Conservation (phyloP, 345 rosid species). For the Salix viminalis region DNA sequence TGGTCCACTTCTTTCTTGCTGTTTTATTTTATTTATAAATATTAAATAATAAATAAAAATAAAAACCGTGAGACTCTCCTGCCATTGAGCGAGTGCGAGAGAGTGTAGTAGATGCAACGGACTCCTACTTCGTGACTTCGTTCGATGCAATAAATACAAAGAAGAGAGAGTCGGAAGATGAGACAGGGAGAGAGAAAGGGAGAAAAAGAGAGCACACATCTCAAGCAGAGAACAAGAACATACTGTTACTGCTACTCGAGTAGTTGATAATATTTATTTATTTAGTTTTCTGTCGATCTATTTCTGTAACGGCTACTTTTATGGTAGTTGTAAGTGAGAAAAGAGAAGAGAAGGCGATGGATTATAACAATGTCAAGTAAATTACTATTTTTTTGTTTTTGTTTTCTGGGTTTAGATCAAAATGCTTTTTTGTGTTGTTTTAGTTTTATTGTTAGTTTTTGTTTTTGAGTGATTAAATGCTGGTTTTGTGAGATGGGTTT, state of each 20-base stretch:
- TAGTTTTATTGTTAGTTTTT: not conserved
- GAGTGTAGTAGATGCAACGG: not conserved
- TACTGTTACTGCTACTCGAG: not conserved
- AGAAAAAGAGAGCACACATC: conserved; percentile 10
- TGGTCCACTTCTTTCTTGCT: not conserved
- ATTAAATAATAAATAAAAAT: not conserved
- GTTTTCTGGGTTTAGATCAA: conserved; percentile 1
- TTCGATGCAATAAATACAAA: not conserved
- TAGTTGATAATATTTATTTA: not conserved
- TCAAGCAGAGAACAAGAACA: conserved; percentile 16
- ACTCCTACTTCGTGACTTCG: no score
- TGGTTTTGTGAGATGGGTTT: conserved; percentile 12
- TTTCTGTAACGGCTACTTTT: conserved; percentile 32
- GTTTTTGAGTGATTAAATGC: not conserved
- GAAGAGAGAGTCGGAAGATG: not conserved
- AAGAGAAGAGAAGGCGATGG: conserved; percentile 28
- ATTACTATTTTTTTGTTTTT: not conserved
- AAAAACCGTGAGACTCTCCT: not conserved
- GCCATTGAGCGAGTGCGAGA: not conserved
- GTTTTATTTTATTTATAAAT: not conserved
- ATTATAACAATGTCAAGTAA: conserved; percentile 38
- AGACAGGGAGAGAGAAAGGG: conserved; percentile 17
- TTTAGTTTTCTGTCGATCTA: not conserved
- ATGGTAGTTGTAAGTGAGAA: not conserved
- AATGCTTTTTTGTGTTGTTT: conserved; percentile 2